Evolutionary conservation across 306 rosid species (phyloP), one percentile per base, ranked within the genome.

Genomic region (Cyclanthera cordifolia): DNA sequence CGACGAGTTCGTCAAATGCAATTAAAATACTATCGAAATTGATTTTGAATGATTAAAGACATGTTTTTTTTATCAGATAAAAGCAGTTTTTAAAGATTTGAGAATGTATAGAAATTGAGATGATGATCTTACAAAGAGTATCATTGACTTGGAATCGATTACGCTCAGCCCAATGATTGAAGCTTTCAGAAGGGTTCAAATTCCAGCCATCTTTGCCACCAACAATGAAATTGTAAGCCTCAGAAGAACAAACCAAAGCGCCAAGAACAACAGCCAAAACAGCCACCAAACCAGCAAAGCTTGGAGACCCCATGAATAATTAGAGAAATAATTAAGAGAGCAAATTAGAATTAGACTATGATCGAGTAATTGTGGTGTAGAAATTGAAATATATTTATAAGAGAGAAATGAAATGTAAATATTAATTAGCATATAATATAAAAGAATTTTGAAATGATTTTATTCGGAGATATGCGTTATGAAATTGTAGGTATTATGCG

Each of bases 181-280:
- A 90, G 6, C 21, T 70, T 68, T 82, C 84, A 3, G 87, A 78
- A 53, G 95, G 90, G 54, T 83, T 82, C 28, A 61, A 52, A 15
- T 75, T 84, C 97, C 97, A 90, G 2, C 95, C 97, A 64, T 87
- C 78, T 73, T 73, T 82, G 20, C 88, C 90, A 55, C 95, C 92
- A 30, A 90, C 88, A 5, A 13, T 5, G 74, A 78, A 85, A 4
- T 73, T 63, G 53, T 24, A 43, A 19, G 80, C 83, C 65, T 76
- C 69, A 57, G 76, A 73, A 0, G 73, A 76, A 67, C 65, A 27
- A 17, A 37, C 28, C 45, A 74, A 66, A 59, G 79, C 69, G 13
- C 60, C 43, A 70, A 66, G 19, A 4, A 78, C 43, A 4, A 78
- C 43, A 57, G 43, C 4, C 57, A 61, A 25, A 1, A 48, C 2